A percentile compares a stretch with the other conserved stretches of the same genome.
Evolutionary conservation across 306 rosid species (phyloP).

Genomic region (Trifolium pratense): DNA sequence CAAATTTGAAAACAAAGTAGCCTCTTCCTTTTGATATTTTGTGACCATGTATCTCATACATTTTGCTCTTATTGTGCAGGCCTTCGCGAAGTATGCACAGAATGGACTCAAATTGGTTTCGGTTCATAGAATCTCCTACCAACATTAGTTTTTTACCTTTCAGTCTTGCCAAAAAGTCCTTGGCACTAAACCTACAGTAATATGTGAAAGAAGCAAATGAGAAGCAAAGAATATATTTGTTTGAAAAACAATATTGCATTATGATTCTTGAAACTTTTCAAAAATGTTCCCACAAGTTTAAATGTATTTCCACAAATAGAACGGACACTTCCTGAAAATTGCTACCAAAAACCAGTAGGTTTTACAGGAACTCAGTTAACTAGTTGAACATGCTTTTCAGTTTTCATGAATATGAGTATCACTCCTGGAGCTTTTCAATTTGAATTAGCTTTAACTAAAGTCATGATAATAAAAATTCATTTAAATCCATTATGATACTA

Average conservation of each 20-base stretch:
- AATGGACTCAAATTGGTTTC: conserved; percentile 94
- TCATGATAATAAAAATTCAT: not conserved
- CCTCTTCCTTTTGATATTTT: conserved; percentile 94
- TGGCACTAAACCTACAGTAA: conserved; percentile 80
- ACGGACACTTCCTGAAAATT: not conserved
- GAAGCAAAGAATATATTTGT: conserved; percentile 20
- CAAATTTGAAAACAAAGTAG: conserved; percentile 76
- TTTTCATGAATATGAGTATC: not conserved
- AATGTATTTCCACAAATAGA: conserved; percentile 1
- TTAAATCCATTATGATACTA: not conserved
- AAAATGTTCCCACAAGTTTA: not conserved
- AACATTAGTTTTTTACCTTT: conserved; percentile 84
- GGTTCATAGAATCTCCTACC: conserved; percentile 94
- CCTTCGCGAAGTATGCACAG: conserved; percentile 84
- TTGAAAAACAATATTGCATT: conserved; percentile 20
- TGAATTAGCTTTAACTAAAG: conserved; percentile 13
- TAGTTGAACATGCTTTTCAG: conserved; percentile 8
- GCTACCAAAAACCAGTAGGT: conserved; percentile 8
- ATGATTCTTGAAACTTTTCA: not conserved
- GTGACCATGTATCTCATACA: conserved; percentile 80
- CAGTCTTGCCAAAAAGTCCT: conserved; percentile 82
- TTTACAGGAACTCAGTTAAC: conserved; percentile 7
- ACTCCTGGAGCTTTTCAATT: conserved; percentile 17
- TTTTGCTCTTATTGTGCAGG: conserved; percentile 77
- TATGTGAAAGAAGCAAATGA: conserved; percentile 44